Conservation (phyloP, 2,329 filamentous ascomycete genomes). For the Nothopassalora personata region DNA sequence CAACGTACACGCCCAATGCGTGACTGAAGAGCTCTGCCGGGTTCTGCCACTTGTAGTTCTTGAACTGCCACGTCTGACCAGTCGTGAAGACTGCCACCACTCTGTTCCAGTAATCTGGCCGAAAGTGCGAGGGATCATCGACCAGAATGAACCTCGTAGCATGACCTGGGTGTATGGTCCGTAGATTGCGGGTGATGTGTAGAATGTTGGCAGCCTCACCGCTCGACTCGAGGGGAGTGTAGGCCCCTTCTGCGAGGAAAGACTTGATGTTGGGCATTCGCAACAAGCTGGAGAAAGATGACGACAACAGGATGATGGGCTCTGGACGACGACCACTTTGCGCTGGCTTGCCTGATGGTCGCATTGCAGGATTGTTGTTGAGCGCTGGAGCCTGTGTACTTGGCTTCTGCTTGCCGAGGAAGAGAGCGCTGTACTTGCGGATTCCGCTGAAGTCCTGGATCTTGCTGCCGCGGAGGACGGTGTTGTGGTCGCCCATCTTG, state of each 20-base stretch:
- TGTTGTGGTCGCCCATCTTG: slow-evolving; percentile 89
- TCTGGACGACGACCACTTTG: slow-evolving; percentile 50
- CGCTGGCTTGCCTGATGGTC: slow-evolving; percentile 33
- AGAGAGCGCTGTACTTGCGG: slow-evolving; percentile 54
- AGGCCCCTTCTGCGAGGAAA: slow-evolving; percentile 82
- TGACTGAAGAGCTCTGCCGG: slow-evolving; percentile 86
- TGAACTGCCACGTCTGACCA: slow-evolving; percentile 97
- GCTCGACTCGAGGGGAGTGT: slow-evolving; percentile 63
- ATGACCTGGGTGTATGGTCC: slow-evolving; percentile 61
- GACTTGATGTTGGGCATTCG: slow-evolving; percentile 94
- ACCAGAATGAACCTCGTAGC: slow-evolving; percentile 92
- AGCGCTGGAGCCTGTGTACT: slow-evolving; percentile 43
- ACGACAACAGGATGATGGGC: slow-evolving; percentile 94
- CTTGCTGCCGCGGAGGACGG: slow-evolving; percentile 77
- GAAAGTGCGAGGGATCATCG: slow-evolving; percentile 88
- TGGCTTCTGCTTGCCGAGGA: slow-evolving; percentile 48
- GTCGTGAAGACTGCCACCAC: slow-evolving; percentile 97
- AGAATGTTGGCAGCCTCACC: slow-evolving; percentile 67
- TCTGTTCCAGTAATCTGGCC: slow-evolving; percentile 94
- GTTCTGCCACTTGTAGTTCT: slow-evolving; percentile 92
- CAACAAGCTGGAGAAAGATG: slow-evolving; percentile 87
- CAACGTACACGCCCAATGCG: slow-evolving; percentile 80
- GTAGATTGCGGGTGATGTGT: slow-evolving; percentile 74
- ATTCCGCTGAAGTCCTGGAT: slow-evolving; percentile 89
- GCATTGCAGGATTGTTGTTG: slow-evolving; percentile 34